phyloP scores from a whole-genome alignment of 208 protist species.

The Wallacemonas sp. region DNA sequence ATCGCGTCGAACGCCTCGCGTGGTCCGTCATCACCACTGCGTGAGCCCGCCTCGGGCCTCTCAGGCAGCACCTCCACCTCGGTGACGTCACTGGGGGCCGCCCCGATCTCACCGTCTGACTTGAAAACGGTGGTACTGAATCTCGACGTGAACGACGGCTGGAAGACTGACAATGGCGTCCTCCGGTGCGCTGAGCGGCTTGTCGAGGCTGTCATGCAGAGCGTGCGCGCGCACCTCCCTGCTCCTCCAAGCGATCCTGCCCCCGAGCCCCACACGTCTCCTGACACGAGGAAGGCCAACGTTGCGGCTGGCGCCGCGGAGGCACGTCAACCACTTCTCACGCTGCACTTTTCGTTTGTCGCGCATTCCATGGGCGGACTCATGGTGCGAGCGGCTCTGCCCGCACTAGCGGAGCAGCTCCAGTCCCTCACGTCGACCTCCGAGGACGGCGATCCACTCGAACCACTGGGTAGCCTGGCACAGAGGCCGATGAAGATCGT shows the following conservation, averaged over 20 bases:
- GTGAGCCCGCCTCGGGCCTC: neutral
- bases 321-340: constrained; percentile 2
- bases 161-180: constrained; percentile 42
- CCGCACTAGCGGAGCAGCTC: constrained; percentile 21
- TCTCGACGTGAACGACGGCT: constrained; percentile 27
- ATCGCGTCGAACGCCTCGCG: neutral
- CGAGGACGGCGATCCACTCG: no score
- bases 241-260: no score
- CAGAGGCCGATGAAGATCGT: constrained; percentile 14
- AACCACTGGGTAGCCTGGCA: no score
- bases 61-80: no score
- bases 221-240: neutral
- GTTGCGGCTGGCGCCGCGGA: no score
- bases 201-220: constrained; percentile 14
- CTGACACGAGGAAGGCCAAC: no score
- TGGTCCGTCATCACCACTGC: neutral
- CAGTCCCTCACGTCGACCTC: neutral
- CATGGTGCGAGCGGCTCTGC: constrained; percentile 57
- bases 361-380: constrained; percentile 68
- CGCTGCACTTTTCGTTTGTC: constrained; percentile 55
- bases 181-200: constrained; percentile 35
- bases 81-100: no score
- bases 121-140: constrained; percentile 27
- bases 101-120: neutral
- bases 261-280: no score